Evolutionary conservation across 2,329 filamentous ascomycete species (phyloP).

Genomic region (Cadophora sp.): DNA sequence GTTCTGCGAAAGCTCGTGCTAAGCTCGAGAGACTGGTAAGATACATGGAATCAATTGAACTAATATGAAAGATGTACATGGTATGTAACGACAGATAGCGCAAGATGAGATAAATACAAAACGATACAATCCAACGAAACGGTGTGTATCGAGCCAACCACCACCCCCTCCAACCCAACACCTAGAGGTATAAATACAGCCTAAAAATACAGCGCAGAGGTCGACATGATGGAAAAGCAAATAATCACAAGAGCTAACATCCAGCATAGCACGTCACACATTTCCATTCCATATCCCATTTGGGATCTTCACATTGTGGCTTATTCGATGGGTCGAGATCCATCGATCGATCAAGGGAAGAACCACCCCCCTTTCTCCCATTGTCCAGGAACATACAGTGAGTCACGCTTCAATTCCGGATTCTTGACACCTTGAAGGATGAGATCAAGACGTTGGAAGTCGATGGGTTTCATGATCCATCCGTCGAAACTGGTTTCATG

Average conservation of each 20-base stretch:
- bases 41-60: no score
- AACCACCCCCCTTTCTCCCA: slow-evolving; percentile 39
- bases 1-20: no score
- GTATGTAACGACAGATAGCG: neutral
- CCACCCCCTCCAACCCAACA: no score
- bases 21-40: no score
- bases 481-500: slow-evolving; percentile 32
- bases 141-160: no score
- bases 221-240: neutral
- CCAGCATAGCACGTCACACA: neutral
- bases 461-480: slow-evolving; percentile 36
- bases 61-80: neutral
- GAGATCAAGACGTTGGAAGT: slow-evolving; percentile 33
- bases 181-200: no score
- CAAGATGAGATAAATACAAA: neutral
- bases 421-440: slow-evolving; percentile 32
- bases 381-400: slow-evolving; percentile 28
- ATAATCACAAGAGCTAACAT: no score
- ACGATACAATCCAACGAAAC: neutral
- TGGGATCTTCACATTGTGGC: neutral
- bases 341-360: slow-evolving; percentile 31
- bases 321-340: neutral
- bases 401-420: slow-evolving; percentile 21
- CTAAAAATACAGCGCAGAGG: no score
- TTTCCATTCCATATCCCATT: neutral